These are phyloP conservation scores for Diaporthe citriasiana DNA, from an alignment of 2,329 filamentous ascomycete genomes.

Conservation along the genomic window DNA sequence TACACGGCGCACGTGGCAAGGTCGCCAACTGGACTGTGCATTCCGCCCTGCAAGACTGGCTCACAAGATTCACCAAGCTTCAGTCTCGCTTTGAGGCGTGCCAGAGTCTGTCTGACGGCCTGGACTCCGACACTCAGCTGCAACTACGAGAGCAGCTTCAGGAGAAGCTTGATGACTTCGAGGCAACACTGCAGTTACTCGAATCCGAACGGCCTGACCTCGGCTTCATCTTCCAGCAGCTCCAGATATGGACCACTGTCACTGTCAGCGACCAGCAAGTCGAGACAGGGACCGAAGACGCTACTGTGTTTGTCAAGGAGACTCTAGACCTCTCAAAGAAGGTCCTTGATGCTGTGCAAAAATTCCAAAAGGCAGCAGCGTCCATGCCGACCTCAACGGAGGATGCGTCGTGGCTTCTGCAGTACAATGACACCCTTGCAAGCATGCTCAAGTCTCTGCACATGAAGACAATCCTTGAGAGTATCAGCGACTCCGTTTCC, in stretches of 20 bases:
- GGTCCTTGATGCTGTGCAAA: constrained; percentile 84
- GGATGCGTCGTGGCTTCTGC: constrained; percentile 73
- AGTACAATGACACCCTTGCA: constrained; percentile 66
- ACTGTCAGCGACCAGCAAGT: constrained; percentile 42
- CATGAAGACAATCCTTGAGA: constrained; percentile 66
- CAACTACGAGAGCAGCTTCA: constrained; percentile 54
- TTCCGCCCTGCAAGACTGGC: constrained; percentile 64
- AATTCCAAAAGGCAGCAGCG: constrained; percentile 70
- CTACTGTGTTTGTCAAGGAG: constrained; percentile 66
- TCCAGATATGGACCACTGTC: constrained; percentile 73
- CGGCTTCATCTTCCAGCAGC: constrained; percentile 75
- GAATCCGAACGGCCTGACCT: constrained; percentile 68
- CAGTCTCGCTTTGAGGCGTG: constrained; percentile 58
- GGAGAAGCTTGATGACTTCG: constrained; percentile 55
- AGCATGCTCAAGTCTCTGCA: constrained; percentile 72
- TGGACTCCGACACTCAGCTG: constrained; percentile 59
- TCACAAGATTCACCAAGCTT: constrained; percentile 61
- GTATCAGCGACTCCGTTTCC: constrained; percentile 55
- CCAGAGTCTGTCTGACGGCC: constrained; percentile 63
- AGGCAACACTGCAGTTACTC: constrained; percentile 58
- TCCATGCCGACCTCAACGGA: constrained; percentile 71
- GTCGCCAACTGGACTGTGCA: constrained; percentile 61
- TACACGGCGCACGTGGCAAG: constrained; percentile 76
- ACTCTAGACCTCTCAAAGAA: constrained; percentile 79
- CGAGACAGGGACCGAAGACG: constrained; percentile 42